Conservation (phyloP, 176 grass and related monocot species). For the Paspalum vaginatum region DNA sequence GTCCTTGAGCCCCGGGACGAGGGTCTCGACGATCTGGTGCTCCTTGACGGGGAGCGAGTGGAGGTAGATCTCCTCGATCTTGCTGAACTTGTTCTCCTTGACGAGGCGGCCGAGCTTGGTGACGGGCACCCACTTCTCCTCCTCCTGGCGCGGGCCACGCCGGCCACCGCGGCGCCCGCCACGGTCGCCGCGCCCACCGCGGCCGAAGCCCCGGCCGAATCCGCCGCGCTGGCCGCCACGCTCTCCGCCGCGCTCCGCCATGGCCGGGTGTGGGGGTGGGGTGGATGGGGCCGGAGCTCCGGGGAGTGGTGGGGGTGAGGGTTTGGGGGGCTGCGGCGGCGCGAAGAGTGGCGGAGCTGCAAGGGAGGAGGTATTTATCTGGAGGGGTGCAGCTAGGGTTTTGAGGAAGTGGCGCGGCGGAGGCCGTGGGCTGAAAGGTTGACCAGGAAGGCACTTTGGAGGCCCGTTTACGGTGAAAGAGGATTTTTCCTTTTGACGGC, state of each 20-base stretch:
- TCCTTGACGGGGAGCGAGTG: conserved; percentile 96
- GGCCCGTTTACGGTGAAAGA: not conserved
- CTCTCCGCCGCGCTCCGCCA: conserved; percentile 59
- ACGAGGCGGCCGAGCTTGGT: conserved; percentile 93
- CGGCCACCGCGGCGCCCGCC: conserved; percentile 59
- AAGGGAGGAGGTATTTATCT: conserved; percentile 31
- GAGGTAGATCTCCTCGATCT: conserved; percentile 86
- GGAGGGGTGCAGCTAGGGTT: conserved; percentile 42
- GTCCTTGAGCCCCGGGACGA: conserved; percentile 73
- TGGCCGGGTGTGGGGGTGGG: conserved; percentile 3
- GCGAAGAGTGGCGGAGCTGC: not conserved
- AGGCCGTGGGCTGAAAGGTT: not conserved
- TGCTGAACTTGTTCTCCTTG: conserved; percentile 48
- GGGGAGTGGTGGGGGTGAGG: not conserved
- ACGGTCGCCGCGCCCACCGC: conserved; percentile 57
- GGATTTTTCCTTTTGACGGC: not conserved
- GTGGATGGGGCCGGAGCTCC: not conserved
- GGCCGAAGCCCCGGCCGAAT: conserved; percentile 68
- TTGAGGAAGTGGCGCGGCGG: not conserved
- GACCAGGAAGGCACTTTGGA: too few relatives aligned
- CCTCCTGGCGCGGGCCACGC: conserved; percentile 55
- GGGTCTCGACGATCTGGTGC: conserved; percentile 75
- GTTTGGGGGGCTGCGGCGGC: conserved; percentile 35
- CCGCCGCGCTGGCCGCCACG: conserved; percentile 50
- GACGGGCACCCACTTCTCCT: conserved; percentile 92